These are phyloP conservation scores for Pseudogymnoascus sp. DNA, from an alignment of 2,329 filamentous ascomycete genomes.

Conservation along the genomic window DNA sequence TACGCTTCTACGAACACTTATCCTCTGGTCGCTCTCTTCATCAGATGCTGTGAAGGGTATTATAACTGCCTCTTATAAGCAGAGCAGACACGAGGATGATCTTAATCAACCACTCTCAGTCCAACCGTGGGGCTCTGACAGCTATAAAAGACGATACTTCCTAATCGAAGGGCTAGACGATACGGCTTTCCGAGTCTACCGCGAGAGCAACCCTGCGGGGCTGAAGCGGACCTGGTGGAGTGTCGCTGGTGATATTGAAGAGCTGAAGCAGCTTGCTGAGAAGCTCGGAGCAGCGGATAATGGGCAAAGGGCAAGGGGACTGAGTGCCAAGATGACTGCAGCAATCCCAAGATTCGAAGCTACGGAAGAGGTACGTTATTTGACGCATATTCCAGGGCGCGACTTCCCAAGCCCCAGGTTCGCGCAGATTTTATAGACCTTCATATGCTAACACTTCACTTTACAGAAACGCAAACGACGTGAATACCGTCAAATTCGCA, in stretches of 20 bases:
- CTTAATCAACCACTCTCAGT: conserved; percentile 81
- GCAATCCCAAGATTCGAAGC: conserved; percentile 87
- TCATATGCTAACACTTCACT: conserved; percentile 6
- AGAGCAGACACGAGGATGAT: conserved; percentile 68
- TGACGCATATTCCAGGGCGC: neutral
- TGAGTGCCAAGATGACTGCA: conserved; percentile 67
- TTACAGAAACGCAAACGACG: conserved; percentile 81
- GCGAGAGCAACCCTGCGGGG: conserved; percentile 78
- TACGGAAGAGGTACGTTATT: conserved; percentile 66
- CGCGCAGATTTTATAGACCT: neutral
- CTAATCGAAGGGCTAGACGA: conserved; percentile 90
- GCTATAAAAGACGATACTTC: conserved; percentile 87
- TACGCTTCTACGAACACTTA: conserved; percentile 69
- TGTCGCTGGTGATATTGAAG: conserved; percentile 82
- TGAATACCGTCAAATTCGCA: conserved; percentile 80
- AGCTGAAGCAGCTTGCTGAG: conserved; percentile 64
- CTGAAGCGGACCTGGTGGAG: conserved; percentile 82
- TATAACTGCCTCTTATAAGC: conserved; percentile 83
- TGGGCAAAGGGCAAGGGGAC: conserved; percentile 67
- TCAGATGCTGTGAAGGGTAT: conserved; percentile 75
- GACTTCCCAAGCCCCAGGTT: neutral
- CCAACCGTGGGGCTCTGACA: conserved; percentile 83
- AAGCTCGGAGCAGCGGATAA: conserved; percentile 71
- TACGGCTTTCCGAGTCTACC: conserved; percentile 86
- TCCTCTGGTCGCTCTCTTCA: conserved; percentile 81